Evolutionary conservation across 164 flowering plant species (phyloP).

Genomic region (Chloranthus sessilifolius): DNA sequence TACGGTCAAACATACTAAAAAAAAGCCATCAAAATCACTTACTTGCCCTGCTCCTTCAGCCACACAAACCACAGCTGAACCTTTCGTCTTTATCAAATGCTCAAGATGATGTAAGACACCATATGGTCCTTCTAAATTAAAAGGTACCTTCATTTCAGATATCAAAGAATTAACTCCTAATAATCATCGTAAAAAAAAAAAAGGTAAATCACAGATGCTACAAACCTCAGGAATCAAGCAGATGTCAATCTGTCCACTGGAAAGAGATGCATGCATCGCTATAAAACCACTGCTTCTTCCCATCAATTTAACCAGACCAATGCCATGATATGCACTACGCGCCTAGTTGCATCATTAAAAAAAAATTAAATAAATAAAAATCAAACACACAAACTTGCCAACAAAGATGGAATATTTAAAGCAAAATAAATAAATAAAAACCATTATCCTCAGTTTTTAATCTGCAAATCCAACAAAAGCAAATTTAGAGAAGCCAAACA

Average conservation of each 20-base stretch:
- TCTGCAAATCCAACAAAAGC: background rate
- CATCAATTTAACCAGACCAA: slow-evolving; percentile 45
- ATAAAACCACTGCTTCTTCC: slow-evolving; percentile 52
- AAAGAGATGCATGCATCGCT: slow-evolving; percentile 47
- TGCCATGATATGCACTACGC: slow-evolving; percentile 43
- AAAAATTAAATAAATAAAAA: background rate
- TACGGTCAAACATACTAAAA: too few species aligned
- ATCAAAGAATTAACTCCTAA: slow-evolving; percentile 1
- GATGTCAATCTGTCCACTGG: slow-evolving; percentile 42
- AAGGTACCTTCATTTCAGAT: slow-evolving; percentile 25
- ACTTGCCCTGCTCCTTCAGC: slow-evolving; percentile 53
- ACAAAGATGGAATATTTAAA: slow-evolving; percentile 2
- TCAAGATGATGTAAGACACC: slow-evolving; percentile 36
- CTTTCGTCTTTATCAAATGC: slow-evolving; percentile 34
- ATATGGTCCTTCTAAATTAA: slow-evolving; percentile 32
- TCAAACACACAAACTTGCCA: background rate
- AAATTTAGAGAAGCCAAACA: slow-evolving; percentile 2
- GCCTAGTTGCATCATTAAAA: slow-evolving; percentile 22
- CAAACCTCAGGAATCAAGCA: slow-evolving; percentile 46
- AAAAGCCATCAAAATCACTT: slow-evolving; percentile 17
- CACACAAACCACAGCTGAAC: slow-evolving; percentile 43
- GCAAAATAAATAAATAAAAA: background rate
- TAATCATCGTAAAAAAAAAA: background rate
- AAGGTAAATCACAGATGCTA: background rate
- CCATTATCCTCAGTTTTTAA: background rate